Conservation (phyloP, 2,329 filamentous ascomycete genomes). For the Dactylonectria macrodidyma region DNA sequence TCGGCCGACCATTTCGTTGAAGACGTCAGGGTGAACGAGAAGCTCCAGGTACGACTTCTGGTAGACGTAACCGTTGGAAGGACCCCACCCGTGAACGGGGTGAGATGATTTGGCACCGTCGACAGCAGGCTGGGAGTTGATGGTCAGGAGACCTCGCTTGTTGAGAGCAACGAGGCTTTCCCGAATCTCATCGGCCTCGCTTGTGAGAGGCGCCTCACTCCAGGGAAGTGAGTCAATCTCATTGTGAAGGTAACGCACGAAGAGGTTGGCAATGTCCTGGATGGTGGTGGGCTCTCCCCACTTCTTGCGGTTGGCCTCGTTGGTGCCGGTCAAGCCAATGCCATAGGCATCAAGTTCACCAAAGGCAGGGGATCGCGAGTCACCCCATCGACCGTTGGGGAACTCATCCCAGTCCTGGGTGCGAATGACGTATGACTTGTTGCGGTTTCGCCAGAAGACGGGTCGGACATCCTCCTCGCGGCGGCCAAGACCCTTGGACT, state of each 20-base stretch:
- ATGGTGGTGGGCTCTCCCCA: conserved; percentile 90
- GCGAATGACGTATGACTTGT: conserved; percentile 94
- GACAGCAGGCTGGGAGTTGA: conserved; percentile 97
- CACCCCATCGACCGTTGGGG: conserved; percentile 98
- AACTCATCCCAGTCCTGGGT: conserved; percentile 99
- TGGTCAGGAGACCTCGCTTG: conserved; percentile 87
- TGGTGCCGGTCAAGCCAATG: conserved; percentile 93
- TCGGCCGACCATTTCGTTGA: conserved; percentile 82
- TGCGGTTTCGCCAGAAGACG: conserved; percentile 98
- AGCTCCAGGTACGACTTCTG: conserved; percentile 98
- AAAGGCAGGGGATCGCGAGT: conserved; percentile 95
- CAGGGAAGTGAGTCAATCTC: conserved; percentile 89
- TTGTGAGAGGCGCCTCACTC: conserved; percentile 91
- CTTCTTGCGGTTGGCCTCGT: conserved; percentile 94
- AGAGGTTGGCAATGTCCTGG: conserved; percentile 85
- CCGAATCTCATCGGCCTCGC: conserved; percentile 85
- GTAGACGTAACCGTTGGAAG: conserved; percentile 95
- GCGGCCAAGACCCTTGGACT: conserved; percentile 90
- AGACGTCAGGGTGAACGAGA: conserved; percentile 84
- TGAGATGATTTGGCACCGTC: conserved; percentile 91
- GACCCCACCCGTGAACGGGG: conserved; percentile 93
- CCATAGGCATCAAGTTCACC: conserved; percentile 96
- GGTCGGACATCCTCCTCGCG: conserved; percentile 96
- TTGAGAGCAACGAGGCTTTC: conserved; percentile 86
- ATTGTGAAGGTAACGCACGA: conserved; percentile 87